phyloP scores from a whole-genome alignment of 2,329 filamentous ascomycete species.

The Berkeleyomyces rouxiae region DNA sequence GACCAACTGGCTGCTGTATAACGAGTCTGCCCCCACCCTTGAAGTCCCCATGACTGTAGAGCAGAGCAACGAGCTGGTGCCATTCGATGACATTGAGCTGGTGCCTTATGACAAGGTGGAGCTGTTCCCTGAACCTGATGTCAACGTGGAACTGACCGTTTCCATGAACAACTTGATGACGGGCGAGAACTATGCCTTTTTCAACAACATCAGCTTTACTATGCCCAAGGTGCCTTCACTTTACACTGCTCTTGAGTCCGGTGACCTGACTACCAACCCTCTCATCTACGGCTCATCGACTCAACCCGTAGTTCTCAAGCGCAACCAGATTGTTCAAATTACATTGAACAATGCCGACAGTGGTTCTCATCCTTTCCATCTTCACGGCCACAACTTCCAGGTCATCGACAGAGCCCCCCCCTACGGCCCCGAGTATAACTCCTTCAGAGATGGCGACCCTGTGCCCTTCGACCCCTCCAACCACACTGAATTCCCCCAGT shows the following conservation, averaged over 20 bases:
- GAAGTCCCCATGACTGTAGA: slow-evolving; percentile 16
- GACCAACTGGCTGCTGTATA: slow-evolving; percentile 23
- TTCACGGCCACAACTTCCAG: slow-evolving; percentile 47
- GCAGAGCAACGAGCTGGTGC: slow-evolving; percentile 31
- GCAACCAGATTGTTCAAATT: slow-evolving; percentile 38
- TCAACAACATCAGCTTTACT: slow-evolving; percentile 49
- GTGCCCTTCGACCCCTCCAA: slow-evolving; percentile 24
- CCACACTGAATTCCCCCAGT: slow-evolving; percentile 21
- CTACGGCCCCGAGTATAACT: slow-evolving; percentile 10
- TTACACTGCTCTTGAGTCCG: slow-evolving; percentile 46
- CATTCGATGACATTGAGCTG: slow-evolving; percentile 39
- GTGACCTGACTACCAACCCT: slow-evolving; percentile 28
- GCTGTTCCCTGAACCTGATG: slow-evolving; percentile 31
- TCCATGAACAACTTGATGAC: slow-evolving; percentile 37
- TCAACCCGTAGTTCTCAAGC: slow-evolving; percentile 35
- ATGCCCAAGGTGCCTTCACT: slow-evolving; percentile 49
- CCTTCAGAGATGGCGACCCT: slow-evolving; percentile 15
- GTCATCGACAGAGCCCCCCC: slow-evolving; percentile 21
- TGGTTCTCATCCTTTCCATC: slow-evolving; percentile 45
- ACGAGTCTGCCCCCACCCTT: slow-evolving; percentile 16
- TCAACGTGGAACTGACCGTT: slow-evolving; percentile 31
- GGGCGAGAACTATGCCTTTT: slow-evolving; percentile 38
- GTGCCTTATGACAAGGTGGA: slow-evolving; percentile 36
- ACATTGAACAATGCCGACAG: slow-evolving; percentile 42
- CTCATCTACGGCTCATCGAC: slow-evolving; percentile 34